Conservation (phyloP, 2,329 filamentous ascomycete species). For the Drechslerella coelobrocha region DNA sequence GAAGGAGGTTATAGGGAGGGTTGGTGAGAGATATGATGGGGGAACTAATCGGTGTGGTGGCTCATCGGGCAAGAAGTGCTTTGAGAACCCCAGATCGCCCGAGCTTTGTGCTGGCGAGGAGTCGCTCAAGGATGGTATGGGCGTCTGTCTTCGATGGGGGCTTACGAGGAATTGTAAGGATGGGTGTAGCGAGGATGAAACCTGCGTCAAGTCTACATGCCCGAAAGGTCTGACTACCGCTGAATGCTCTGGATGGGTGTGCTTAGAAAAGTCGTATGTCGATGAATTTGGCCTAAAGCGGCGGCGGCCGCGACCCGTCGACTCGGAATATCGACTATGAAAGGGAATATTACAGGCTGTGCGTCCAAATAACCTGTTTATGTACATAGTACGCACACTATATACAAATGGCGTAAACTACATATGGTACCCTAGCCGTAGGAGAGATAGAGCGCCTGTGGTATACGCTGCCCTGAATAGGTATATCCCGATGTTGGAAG, state of each 20-base stretch:
- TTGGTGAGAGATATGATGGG: constrained; percentile 10
- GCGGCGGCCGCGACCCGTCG: too few species aligned
- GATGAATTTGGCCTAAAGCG: constrained; percentile 9
- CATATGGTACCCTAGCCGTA: too few species aligned
- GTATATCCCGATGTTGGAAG: too few species aligned
- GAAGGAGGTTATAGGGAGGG: not conserved
- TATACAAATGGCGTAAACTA: too few species aligned
- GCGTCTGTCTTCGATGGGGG: constrained; percentile 15
- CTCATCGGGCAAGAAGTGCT: constrained; percentile 20
- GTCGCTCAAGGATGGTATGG: constrained; percentile 23
- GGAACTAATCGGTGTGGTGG: constrained; percentile 23
- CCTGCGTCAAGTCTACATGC: constrained; percentile 18
- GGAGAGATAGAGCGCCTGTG: too few species aligned
- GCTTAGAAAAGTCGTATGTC: constrained; percentile 23
- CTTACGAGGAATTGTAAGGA: constrained; percentile 4
- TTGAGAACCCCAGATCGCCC: constrained; percentile 15
- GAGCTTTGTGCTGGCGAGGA: constrained; percentile 22
- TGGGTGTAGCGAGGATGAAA: not conserved
- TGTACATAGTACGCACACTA: too few species aligned
- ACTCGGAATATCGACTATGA: too few species aligned
- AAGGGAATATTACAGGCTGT: too few species aligned
- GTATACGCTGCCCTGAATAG: too few species aligned
- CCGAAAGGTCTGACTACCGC: constrained; percentile 5
- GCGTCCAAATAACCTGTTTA: too few species aligned
- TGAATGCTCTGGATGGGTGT: constrained; percentile 24